Evolutionary conservation across 2,329 filamentous ascomycete genomes (phyloP), one percentile per base, ranked within the genome.

Genomic region (Pleomassaria siparia): DNA sequence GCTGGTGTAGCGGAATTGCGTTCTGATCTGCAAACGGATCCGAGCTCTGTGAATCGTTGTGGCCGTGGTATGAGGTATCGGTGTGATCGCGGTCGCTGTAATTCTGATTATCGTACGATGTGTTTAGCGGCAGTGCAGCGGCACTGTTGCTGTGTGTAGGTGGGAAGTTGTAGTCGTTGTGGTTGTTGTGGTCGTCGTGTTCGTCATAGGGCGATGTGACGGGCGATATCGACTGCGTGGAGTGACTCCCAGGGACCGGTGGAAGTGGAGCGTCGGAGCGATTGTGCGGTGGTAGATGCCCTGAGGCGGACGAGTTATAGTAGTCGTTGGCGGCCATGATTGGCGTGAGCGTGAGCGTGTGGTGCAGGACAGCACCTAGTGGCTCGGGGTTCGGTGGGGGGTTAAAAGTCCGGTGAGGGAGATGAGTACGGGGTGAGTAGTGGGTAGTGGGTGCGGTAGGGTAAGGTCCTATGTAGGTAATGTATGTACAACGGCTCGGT

Each of bases 21-120:
- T 75, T 72, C 41, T 72, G 66, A 55, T 78, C 76, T 26, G 72
- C 70, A 50, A 74, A 77, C 9, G 77, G 76, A 58, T 80, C 77
- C 79, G 84, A 47, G 84, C 54, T 54, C 12, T 53, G 44, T 58
- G 44, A 53, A 60, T 67, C 57, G 71, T 58, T 56, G 51, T 67
- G 54, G 41, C 81, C 79, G 60, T 84, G 78, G 68, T 88, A 87
- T 46, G 76, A 70, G 74, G 55, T 80, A 71, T 58, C 80, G 73
- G 71, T 78, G 46, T 80, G n/a, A n/a, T n/a, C n/a, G n/a, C n/a
- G n/a, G n/a, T n/a, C n/a, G n/a, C n/a, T n/a, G n/a, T n/a, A n/a
- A n/a, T n/a, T 74, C 5, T 15, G 29, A 28, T 16, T 30, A 18
- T 25, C 18, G 68, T 88, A 87, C 46, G 75, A 71, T 74, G 54